Evolutionary conservation across 352 stramenopile species (phyloP), one percentile per base, ranked within the genome.

Genomic region (Globisporangium perplexum): DNA sequence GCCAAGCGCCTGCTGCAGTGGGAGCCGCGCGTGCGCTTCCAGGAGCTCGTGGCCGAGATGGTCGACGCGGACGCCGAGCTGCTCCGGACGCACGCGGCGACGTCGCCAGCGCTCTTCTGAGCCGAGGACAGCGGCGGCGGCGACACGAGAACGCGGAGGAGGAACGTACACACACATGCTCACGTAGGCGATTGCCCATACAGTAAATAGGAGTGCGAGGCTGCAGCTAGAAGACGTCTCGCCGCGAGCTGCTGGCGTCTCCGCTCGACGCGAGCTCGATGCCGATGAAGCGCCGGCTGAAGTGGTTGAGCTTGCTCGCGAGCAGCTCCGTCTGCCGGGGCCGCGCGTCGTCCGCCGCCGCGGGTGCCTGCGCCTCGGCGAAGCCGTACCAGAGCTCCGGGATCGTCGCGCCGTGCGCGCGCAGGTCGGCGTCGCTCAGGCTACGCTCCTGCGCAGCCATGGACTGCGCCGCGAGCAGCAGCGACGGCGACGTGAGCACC

Each of bases 31-130:
- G 95, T 96, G 45, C 74, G 68, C 22, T 99, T 99, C 68, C 69
- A 88, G 43, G 74, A 90, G 28, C 81, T 99, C 22, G 95, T 99
- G 6, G 79, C 86, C 41, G 96, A 99, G 67, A 99, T 99, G 97
- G 90, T 99, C 36, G 70, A 88, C 36, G 77, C 82, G 15, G 96
- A 99, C 59, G 47, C 49, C 0, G 54, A 59, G 6, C 50, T 75
- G 39, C 39, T 82, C 0, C 53, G 55, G 48, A 43, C 50, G 3
- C 53, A 56, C 17, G 47, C 56, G 18, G 31, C 28, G 17, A 35
- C 47, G 2, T 44, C 55, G 14, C 47, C 50, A 1, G 23, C 26
- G 7, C 36, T 62, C 47, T 56, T 52, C 24, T 62, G 31, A 56
- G 12, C n/a, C n/a, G n/a, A n/a, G n/a, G n/a, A n/a, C n/a, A 3